Conservation (phyloP, 495 filamentous ascomycete genomes). For the Durotheca rogersii region DNA sequence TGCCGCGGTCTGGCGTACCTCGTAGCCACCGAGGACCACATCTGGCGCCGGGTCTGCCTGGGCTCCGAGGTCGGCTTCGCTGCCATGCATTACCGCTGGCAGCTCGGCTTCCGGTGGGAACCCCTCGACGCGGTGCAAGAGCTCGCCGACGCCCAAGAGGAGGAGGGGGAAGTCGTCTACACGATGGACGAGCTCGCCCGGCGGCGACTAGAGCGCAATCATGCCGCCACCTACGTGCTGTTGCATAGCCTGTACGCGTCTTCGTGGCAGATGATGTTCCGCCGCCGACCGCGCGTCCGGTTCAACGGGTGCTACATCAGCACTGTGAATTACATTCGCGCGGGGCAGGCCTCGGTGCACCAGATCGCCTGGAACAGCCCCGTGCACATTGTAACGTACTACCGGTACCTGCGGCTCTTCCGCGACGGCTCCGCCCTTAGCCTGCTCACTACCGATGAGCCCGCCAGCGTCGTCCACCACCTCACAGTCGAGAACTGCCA, state of each 20-base stretch:
- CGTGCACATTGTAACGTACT: constrained; percentile 96
- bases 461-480: constrained; percentile 77
- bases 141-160: too few relatives aligned
- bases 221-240: constrained; percentile 41
- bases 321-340: constrained; percentile 90
- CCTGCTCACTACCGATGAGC: constrained; percentile 76
- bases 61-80: constrained; percentile 72
- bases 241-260: constrained; percentile 44
- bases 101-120: constrained; percentile 62
- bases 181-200: constrained; percentile 29
- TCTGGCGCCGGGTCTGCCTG: constrained; percentile 80
- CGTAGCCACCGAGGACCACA: constrained; percentile 78
- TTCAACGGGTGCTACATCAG: constrained; percentile 95
- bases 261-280: constrained; percentile 70
- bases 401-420: constrained; percentile 93
- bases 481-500: constrained; percentile 50
- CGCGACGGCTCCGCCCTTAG: constrained; percentile 81
- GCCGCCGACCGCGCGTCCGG: constrained; percentile 77
- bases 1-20: constrained; percentile 87
- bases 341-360: constrained; percentile 62
- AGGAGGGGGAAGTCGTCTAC: constrained; percentile 27
- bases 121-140: constrained; percentile 49
- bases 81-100: constrained; percentile 82
- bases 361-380: constrained; percentile 72
- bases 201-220: constrained; percentile 33